These are phyloP conservation scores for Spizellomyces punctatus DNA, from an alignment of 192 early-diverging fungal genomes.

Conservation along the genomic window DNA sequence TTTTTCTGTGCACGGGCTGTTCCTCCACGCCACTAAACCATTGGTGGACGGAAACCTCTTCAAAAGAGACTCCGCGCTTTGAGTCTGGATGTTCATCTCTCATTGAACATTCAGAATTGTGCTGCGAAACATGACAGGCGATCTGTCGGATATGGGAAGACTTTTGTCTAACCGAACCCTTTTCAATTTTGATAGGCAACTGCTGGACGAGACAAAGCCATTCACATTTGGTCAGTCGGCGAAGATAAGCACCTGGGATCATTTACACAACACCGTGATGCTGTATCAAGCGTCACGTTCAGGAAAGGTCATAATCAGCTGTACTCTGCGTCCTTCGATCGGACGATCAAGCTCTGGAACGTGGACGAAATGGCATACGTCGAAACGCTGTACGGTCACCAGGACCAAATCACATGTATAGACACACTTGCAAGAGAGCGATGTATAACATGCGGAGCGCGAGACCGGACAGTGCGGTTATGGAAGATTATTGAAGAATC, in stretches of 20 bases:
- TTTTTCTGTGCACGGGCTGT: conserved; percentile 37
- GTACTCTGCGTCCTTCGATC: conserved; percentile 87
- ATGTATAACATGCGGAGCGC: conserved; percentile 85
- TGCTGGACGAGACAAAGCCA: conserved; percentile 86
- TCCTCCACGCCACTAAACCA: conserved; percentile 32
- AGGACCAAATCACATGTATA: conserved; percentile 83
- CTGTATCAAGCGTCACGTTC: conserved; percentile 83
- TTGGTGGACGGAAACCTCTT: conserved; percentile 11
- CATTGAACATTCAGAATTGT: conserved; percentile 54
- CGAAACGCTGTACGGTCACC: conserved; percentile 94
- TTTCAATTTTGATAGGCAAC: conserved; percentile 57
- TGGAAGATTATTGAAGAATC: conserved; percentile 97
- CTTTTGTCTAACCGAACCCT: not conserved
- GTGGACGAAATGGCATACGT: conserved; percentile 88
- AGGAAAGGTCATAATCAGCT: conserved; percentile 77
- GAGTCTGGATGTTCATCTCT: conserved; percentile 47
- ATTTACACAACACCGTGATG: conserved; percentile 93
- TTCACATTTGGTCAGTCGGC: conserved; percentile 87
- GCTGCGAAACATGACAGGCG: conserved; percentile 37
- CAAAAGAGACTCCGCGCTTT: conserved; percentile 47
- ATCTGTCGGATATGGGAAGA: not conserved
- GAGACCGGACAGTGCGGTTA: conserved; percentile 86
- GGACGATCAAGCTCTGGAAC: conserved; percentile 98
- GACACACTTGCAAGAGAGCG: conserved; percentile 85
- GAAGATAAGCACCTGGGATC: conserved; percentile 71